Conservation (phyloP, 139 green algal genomes). For the Deuterostichococcus epilithicus region DNA sequence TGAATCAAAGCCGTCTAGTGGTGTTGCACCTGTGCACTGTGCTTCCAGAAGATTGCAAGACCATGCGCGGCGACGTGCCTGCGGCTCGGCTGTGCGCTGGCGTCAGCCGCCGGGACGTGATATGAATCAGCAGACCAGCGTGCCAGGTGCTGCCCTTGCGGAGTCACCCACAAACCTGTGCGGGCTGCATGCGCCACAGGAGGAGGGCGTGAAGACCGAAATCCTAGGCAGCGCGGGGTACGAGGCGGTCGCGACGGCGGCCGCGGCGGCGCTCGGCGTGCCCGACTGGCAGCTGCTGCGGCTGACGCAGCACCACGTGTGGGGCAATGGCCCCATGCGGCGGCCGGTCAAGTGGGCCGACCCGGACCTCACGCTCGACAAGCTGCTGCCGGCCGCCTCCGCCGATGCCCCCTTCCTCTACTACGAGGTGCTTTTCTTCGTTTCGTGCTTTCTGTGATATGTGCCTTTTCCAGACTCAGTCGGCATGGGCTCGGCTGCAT, state of each 20-base stretch:
- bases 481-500: background rate
- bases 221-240: conserved; percentile 75
- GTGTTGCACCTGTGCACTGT: background rate
- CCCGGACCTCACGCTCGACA: background rate
- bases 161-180: background rate
- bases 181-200: too few species aligned
- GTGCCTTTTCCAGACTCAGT: background rate
- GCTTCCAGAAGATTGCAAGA: background rate
- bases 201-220: conserved; percentile 79
- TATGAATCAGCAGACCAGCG: background rate
- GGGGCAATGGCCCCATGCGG: conserved; percentile 37
- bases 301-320: conserved; percentile 81
- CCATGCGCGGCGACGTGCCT: background rate
- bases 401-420: background rate
- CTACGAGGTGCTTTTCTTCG: background rate
- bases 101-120: background rate
- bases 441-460: background rate
- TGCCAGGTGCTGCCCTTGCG: background rate
- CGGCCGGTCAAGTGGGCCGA: background rate
- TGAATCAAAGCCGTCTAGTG: too few species aligned
- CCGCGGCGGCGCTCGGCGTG: conserved; percentile 56
- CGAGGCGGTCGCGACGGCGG: conserved; percentile 61
- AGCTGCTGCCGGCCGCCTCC: background rate
- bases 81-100: background rate
- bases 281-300: conserved; percentile 42